phyloP scores from a whole-genome alignment of 148 eudicot genomes.

The Cornus kousa region DNA sequence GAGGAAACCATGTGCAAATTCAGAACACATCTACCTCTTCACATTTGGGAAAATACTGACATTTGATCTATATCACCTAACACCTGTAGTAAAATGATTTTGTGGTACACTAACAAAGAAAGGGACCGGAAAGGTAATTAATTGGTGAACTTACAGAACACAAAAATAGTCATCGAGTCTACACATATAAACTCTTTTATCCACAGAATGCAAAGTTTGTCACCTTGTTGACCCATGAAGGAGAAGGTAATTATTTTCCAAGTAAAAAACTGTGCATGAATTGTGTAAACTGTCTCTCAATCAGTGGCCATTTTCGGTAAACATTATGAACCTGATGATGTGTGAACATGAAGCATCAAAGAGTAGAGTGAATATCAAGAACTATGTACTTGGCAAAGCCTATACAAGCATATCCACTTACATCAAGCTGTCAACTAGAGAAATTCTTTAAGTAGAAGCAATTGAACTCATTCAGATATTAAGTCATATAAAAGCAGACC shows the following conservation, averaged over 20 bases:
- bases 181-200: background rate
- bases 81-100: background rate
- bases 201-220: too few species aligned
- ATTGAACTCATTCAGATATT: background rate
- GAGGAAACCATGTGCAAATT: background rate
- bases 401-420: background rate
- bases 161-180: background rate
- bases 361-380: background rate
- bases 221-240: too few species aligned
- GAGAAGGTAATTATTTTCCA: background rate
- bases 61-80: too few species aligned
- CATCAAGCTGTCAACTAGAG: background rate
- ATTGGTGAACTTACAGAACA: background rate
- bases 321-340: background rate
- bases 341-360: background rate
- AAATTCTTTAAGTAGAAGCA: background rate
- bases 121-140: background rate
- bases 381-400: background rate
- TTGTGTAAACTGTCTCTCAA: too few species aligned
- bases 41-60: background rate
- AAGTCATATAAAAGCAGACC: slow-evolving; percentile 32
- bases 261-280: too few species aligned
- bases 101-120: background rate
- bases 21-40: background rate
- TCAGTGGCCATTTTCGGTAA: too few species aligned